phyloP scores from a whole-genome alignment of 768 basidiomycete genomes.

The Tricholoma sp. region DNA sequence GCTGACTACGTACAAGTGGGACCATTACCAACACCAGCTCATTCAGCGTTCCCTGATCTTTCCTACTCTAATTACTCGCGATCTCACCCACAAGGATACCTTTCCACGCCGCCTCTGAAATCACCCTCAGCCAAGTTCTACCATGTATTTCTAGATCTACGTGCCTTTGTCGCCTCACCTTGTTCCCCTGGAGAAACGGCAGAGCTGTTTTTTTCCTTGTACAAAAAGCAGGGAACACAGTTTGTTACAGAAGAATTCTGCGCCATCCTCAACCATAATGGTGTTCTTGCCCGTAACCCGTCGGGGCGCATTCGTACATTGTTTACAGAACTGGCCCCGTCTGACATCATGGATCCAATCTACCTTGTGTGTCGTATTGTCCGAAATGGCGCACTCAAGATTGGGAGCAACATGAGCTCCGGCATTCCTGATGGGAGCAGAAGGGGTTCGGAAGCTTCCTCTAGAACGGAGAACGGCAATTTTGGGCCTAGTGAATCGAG shows the following conservation, averaged over 20 bases:
- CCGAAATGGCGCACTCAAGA: conserved; percentile 80
- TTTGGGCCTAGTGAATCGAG: conserved; percentile 16
- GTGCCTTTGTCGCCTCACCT: conserved; percentile 87
- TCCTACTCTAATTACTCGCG: conserved; percentile 27
- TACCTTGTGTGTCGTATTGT: conserved; percentile 91
- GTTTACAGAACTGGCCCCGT: conserved; percentile 83
- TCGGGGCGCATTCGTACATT: conserved; percentile 74
- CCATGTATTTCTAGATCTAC: conserved; percentile 86
- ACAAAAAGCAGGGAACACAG: conserved; percentile 74
- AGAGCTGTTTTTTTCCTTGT: conserved; percentile 92
- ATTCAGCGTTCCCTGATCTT: conserved; percentile 68
- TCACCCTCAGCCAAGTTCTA: conserved; percentile 68
- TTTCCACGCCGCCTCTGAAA: conserved; percentile 26
- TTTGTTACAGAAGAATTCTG: conserved; percentile 96
- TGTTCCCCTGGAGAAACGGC: conserved; percentile 90
- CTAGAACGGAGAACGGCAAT: conserved; percentile 28
- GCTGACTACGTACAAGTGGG: conserved; percentile 42
- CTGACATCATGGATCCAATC: conserved; percentile 81
- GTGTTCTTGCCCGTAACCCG: conserved; percentile 79
- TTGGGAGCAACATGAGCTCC: conserved; percentile 51
- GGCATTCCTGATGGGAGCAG: conserved; percentile 40
- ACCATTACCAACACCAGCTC: conserved; percentile 55
- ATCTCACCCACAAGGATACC: conserved; percentile 33
- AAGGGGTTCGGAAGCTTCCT: conserved; percentile 51
- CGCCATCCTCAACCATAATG: conserved; percentile 86